Conservation (phyloP, 768 basidiomycete genomes). For the Rhodotorula paludigena region DNA sequence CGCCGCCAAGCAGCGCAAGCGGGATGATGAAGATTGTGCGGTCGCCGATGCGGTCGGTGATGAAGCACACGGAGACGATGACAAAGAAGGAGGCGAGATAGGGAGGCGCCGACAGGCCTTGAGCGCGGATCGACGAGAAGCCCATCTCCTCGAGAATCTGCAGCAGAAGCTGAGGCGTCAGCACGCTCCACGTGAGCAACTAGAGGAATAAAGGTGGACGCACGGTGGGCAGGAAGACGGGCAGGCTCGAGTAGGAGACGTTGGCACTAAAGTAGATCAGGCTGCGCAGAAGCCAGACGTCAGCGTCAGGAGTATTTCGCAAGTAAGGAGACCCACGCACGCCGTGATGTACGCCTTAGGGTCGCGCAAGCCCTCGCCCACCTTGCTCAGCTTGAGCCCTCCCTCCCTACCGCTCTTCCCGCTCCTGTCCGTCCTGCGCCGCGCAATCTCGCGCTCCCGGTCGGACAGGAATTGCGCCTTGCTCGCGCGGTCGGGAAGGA, state of each 20-base stretch:
- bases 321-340: background rate
- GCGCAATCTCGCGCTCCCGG: slow-evolving; percentile 13
- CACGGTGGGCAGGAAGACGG: slow-evolving; percentile 23
- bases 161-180: background rate
- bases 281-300: background rate
- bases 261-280: slow-evolving; percentile 19
- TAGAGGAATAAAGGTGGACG: background rate
- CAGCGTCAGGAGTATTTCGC: no score
- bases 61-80: background rate
- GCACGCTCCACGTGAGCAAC: background rate
- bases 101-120: slow-evolving; percentile 23
- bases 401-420: slow-evolving; percentile 5
- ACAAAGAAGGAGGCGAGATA: slow-evolving; percentile 24
- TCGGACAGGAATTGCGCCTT: slow-evolving; percentile 21
- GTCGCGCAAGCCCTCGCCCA: slow-evolving; percentile 1
- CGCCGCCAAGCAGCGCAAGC: background rate
- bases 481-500: slow-evolving; percentile 14
- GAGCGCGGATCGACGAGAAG: slow-evolving; percentile 19
- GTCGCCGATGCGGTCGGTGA: slow-evolving; percentile 9
- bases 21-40: slow-evolving; percentile 26
- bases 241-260: slow-evolving; percentile 22
- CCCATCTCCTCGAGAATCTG: slow-evolving; percentile 23
- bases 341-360: slow-evolving; percentile 14
- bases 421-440: background rate
- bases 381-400: background rate